Conservation (phyloP, 2,329 filamentous ascomycete genomes). For the Sarocladiaceae sp. region DNA sequence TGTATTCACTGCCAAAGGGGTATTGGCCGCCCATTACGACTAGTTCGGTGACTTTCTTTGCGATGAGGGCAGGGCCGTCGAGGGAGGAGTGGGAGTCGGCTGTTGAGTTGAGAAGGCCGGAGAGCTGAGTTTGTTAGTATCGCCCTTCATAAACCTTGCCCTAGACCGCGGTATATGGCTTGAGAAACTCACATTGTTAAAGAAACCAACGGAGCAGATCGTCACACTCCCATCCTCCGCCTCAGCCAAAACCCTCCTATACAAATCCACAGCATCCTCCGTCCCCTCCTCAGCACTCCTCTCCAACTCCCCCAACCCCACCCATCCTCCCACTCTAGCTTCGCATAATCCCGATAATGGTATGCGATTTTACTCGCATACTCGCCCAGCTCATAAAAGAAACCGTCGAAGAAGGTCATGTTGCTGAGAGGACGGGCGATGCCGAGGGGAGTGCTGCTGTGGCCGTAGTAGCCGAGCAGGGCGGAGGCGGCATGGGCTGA, state of each 20-base stretch:
- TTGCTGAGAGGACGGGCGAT: conserved; percentile 34
- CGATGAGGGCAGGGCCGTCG: conserved; percentile 35
- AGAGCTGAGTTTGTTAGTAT: conserved; percentile 25
- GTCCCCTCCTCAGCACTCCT: conserved; percentile 21
- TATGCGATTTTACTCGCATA: conserved; percentile 42
- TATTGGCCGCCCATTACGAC: conserved; percentile 50
- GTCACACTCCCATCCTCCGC: conserved; percentile 37
- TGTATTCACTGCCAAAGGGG: conserved; percentile 42
- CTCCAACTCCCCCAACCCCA: conserved; percentile 9
- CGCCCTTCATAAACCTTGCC: not conserved
- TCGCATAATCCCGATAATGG: conserved; percentile 22
- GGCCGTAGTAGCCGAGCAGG: conserved; percentile 37
- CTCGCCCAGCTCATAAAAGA: conserved; percentile 34
- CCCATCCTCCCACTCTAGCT: conserved; percentile 1
- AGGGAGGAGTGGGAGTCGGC: conserved; percentile 34
- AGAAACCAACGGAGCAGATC: conserved; percentile 40
- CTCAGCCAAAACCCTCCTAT: conserved; percentile 36
- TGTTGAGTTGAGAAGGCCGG: conserved; percentile 39
- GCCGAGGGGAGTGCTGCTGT: conserved; percentile 31
- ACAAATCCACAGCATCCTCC: conserved; percentile 37
- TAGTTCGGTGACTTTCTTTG: conserved; percentile 41
- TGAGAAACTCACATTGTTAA: conserved; percentile 30
- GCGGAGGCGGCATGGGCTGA: conserved; percentile 36
- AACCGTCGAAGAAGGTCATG: conserved; percentile 38
- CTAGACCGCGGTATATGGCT: not conserved